These are phyloP conservation scores for Zygosaccharomyces bailii DNA, from an alignment of 805 yeast species.

Conservation along the genomic window DNA sequence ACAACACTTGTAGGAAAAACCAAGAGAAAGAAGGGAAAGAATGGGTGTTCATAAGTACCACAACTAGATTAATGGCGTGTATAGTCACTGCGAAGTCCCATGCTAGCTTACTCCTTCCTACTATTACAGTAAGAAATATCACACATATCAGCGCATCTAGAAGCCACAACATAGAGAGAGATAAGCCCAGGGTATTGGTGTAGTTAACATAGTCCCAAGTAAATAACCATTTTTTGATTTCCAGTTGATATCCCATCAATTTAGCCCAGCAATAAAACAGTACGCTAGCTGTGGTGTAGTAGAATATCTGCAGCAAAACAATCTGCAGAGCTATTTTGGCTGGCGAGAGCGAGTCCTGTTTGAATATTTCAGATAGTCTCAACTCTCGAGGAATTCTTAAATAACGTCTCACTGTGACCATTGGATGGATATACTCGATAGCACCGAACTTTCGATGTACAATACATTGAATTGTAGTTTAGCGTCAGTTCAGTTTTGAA, in stretches of 20 bases:
- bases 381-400: slow-evolving; percentile 32
- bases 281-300: slow-evolving; percentile 68
- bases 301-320: slow-evolving; percentile 68
- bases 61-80: slow-evolving; percentile 71
- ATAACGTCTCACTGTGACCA: slow-evolving; percentile 30
- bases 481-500: not conserved
- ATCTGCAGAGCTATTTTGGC: slow-evolving; percentile 65
- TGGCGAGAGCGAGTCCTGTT: slow-evolving; percentile 52
- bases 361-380: slow-evolving; percentile 32
- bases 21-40: slow-evolving; percentile 74
- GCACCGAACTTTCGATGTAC: not conserved
- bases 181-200: slow-evolving; percentile 77
- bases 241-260: slow-evolving; percentile 67
- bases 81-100: slow-evolving; percentile 96
- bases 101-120: slow-evolving; percentile 89
- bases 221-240: slow-evolving; percentile 62
- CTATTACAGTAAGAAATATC: slow-evolving; percentile 76
- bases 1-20: slow-evolving; percentile 77
- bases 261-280: slow-evolving; percentile 63
- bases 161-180: slow-evolving; percentile 73
- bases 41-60: slow-evolving; percentile 62
- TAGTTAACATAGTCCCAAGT: slow-evolving; percentile 73
- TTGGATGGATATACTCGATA: not conserved
- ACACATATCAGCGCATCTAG: slow-evolving; percentile 81
- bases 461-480: not conserved